phyloP scores from a whole-genome alignment of 495 filamentous ascomycete species.

The Penicillium simplicissimum region DNA sequence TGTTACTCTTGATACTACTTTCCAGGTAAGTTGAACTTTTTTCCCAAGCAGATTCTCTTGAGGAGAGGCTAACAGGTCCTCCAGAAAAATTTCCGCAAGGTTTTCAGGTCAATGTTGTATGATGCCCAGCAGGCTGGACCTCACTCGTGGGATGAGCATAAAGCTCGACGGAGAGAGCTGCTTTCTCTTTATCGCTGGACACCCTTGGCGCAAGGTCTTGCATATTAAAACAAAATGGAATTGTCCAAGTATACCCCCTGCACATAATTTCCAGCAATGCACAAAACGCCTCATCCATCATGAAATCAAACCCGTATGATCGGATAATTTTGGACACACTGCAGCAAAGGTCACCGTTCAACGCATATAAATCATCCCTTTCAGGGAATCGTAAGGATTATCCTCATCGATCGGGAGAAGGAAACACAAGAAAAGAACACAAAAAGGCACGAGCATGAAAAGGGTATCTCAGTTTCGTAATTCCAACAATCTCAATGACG shows the following conservation, averaged over 20 bases:
- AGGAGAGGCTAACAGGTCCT: not conserved
- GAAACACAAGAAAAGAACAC: not conserved
- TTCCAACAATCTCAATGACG: not conserved
- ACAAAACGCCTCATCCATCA: not conserved
- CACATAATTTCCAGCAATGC: not conserved
- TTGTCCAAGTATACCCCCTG: not conserved
- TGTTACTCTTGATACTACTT: slow-evolving; percentile 60
- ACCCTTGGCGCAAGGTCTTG: slow-evolving; percentile 19
- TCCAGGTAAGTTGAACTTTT: slow-evolving; percentile 45
- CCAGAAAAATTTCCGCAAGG: slow-evolving; percentile 27
- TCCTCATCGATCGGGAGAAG: not conserved
- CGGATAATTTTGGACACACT: not conserved
- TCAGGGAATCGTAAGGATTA: not conserved
- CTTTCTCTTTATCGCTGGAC: slow-evolving; percentile 25
- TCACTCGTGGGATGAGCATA: slow-evolving; percentile 26
- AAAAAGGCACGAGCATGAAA: not conserved
- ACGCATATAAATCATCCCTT: not conserved
- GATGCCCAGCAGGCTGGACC: slow-evolving; percentile 22
- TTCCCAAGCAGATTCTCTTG: too few relatives aligned
- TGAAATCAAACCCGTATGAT: not conserved
- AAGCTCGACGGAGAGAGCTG: slow-evolving; percentile 22
- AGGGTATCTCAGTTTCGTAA: slow-evolving; percentile 3
- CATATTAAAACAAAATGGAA: slow-evolving; percentile 6
- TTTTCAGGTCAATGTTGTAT: slow-evolving; percentile 24
- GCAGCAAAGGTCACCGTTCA: not conserved